Percentiles rank a stretch among this genome's conserved stretches.
phyloP scores from a whole-genome alignment of 192 early-diverging fungal species.

The Podila epicladia region DNA sequence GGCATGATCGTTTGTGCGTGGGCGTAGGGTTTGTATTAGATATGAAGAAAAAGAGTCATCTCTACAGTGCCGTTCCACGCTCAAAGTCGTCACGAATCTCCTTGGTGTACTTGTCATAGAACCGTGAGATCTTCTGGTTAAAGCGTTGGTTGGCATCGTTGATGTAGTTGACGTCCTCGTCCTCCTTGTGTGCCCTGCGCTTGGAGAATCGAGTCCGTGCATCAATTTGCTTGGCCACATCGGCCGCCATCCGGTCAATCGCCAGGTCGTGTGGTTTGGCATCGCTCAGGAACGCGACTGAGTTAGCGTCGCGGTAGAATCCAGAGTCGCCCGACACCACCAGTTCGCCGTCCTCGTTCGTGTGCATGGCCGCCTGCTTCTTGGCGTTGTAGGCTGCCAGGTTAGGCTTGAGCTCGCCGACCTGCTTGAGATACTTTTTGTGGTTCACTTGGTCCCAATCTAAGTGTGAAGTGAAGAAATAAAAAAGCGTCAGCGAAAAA shows the following conservation, averaged over 20 bases:
- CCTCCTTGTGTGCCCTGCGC: constrained; percentile 72
- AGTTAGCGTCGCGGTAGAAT: constrained; percentile 76
- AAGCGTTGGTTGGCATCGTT: constrained; percentile 96
- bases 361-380: constrained; percentile 59
- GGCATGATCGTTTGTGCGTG: no score
- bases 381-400: constrained; percentile 76
- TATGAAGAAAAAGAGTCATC: not conserved
- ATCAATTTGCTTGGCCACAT: constrained; percentile 80
- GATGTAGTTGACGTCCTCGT: constrained; percentile 95
- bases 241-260: constrained; percentile 73
- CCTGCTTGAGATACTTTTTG: constrained; percentile 87
- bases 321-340: constrained; percentile 49
- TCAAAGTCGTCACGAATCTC: constrained; percentile 93
- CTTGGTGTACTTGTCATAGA: constrained; percentile 94
- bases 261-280: constrained; percentile 70
- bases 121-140: constrained; percentile 95
- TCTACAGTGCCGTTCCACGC: constrained; percentile 81
- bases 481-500: not conserved
- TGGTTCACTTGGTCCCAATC: constrained; percentile 86
- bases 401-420: constrained; percentile 87
- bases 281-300: constrained; percentile 69
- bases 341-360: constrained; percentile 49
- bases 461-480: constrained; percentile 21
- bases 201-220: constrained; percentile 73
- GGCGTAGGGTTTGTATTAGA: no score